A percentile compares a stretch with the other conserved stretches of the same genome.
Conservation (phyloP, 352 stramenopile genomes). For the Blastocystis sp. region DNA sequence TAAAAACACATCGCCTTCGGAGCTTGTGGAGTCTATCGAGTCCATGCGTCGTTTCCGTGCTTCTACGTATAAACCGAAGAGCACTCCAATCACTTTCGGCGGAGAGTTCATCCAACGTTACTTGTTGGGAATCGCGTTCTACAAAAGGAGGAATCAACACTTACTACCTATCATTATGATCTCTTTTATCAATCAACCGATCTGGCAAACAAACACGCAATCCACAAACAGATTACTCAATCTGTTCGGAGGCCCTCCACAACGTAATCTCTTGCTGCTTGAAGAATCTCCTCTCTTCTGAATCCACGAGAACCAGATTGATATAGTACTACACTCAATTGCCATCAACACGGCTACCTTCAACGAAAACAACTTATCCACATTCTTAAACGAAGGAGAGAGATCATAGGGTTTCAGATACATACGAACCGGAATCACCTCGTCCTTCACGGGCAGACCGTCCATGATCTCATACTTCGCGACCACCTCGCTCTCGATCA, state of each 20-base stretch:
- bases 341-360: not conserved
- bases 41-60: not conserved
- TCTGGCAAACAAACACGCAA: not conserved
- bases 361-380: constrained; percentile 68
- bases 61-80: not conserved
- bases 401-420: constrained; percentile 73
- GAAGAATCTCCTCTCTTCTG: constrained; percentile 97
- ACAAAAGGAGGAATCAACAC: not conserved
- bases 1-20: not conserved
- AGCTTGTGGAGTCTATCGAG: not conserved
- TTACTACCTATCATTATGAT: not conserved
- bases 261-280: constrained; percentile 97
- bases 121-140: not conserved
- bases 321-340: constrained; percentile 74
- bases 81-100: too few species aligned
- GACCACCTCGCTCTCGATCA: constrained; percentile 87
- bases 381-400: constrained; percentile 72
- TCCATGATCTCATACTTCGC: constrained; percentile 98
- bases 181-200: not conserved
- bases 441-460: constrained; percentile 83
- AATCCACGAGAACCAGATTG: constrained; percentile 94
- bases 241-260: constrained; percentile 64
- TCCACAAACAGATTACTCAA: not conserved
- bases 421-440: constrained; percentile 87
- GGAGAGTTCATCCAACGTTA: too few species aligned